phyloP scores from a whole-genome alignment of 2,329 filamentous ascomycete genomes.

The Rosellinia necatrix region DNA sequence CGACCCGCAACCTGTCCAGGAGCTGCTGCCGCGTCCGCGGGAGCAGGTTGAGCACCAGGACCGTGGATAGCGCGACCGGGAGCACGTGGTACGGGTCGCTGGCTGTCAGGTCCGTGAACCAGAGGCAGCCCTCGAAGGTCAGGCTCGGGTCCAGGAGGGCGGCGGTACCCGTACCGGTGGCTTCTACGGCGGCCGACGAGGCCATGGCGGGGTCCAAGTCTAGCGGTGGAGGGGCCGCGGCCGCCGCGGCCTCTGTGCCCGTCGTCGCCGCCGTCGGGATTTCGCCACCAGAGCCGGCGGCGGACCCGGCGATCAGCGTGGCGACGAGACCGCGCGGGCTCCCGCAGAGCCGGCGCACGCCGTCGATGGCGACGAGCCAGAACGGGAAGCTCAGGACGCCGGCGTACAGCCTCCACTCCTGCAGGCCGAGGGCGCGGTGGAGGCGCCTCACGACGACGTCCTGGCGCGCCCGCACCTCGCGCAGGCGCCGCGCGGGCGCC shows the following conservation, averaged over 20 bases:
- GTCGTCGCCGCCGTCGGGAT: not conserved
- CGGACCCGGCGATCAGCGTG: constrained; percentile 33
- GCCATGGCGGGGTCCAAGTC: constrained; percentile 6
- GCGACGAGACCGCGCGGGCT: constrained; percentile 46
- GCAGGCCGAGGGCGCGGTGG: constrained; percentile 46
- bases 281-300: not conserved
- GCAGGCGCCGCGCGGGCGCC: not conserved
- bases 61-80: constrained; percentile 47
- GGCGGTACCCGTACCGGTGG: not conserved
- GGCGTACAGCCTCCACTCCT: constrained; percentile 52
- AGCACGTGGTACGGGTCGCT: constrained; percentile 57
- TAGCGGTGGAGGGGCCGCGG: not conserved
- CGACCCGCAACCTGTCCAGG: constrained; percentile 29
- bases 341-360: constrained; percentile 53
- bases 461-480: constrained; percentile 40
- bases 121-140: constrained; percentile 56
- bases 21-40: constrained; percentile 36
- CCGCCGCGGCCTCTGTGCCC: not conserved
- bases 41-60: constrained; percentile 43
- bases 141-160: constrained; percentile 45
- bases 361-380: constrained; percentile 57
- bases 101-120: constrained; percentile 59
- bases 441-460: constrained; percentile 31
- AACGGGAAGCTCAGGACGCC: constrained; percentile 50
- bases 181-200: not conserved